Conservation (phyloP, 208 protist species). For the Naegleria lovaniensis region DNA sequence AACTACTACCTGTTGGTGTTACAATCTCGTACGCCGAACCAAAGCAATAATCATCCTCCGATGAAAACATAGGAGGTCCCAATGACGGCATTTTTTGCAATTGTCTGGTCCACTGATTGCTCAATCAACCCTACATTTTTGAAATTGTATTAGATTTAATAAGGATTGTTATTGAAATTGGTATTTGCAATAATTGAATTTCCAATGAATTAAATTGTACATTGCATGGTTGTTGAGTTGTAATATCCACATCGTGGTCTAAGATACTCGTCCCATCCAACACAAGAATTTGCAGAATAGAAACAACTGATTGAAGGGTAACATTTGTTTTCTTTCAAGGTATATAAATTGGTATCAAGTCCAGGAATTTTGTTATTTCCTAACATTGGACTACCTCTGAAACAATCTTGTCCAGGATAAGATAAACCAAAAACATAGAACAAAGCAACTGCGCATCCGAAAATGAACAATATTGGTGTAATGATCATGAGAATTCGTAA, state of each 20-base stretch:
- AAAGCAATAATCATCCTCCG: too few relatives aligned
- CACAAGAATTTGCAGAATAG: neutral
- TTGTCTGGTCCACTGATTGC: too few relatives aligned
- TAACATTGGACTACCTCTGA: neutral
- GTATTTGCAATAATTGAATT: too few relatives aligned
- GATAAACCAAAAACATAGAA: neutral
- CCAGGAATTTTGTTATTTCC: neutral
- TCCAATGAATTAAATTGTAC: too few relatives aligned
- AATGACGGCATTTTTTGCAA: too few relatives aligned
- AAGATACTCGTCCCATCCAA: neutral
- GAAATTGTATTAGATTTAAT: too few relatives aligned
- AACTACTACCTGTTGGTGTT: too few relatives aligned
- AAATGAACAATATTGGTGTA: neutral
- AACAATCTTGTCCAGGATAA: constrained; percentile 7
- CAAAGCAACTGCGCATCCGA: neutral
- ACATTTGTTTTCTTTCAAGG: neutral
- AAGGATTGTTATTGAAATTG: too few relatives aligned
- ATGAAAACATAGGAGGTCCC: too few relatives aligned
- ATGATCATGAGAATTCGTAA: neutral
- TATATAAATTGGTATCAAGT: neutral
- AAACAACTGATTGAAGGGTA: neutral
- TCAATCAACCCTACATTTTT: too few relatives aligned
- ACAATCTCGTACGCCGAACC: too few relatives aligned
- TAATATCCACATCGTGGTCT: neutral
- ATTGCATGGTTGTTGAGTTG: neutral